Percentiles rank a stretch among this genome's conserved stretches.
Evolutionary conservation across 192 early-diverging fungal genomes (phyloP).

Genomic region (Entomortierella chlamydospora): DNA sequence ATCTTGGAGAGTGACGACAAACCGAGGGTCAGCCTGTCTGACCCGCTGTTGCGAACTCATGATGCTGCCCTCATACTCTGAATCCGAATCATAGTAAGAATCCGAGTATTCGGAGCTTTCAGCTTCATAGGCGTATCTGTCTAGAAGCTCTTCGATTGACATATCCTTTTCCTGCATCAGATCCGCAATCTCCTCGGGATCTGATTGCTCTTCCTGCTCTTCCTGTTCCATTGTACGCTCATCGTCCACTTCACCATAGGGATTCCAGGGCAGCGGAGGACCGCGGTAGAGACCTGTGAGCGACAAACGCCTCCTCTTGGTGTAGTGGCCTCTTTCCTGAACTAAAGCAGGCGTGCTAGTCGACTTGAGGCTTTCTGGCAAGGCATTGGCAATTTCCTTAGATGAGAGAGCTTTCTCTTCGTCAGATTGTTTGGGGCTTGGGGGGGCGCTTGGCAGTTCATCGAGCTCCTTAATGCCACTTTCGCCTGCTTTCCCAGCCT

Average conservation of each 20-base stretch:
- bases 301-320: slow-evolving; percentile 50
- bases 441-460: background rate
- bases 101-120: slow-evolving; percentile 51
- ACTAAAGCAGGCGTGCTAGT: slow-evolving; percentile 25
- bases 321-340: slow-evolving; percentile 40
- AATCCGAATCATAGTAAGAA: slow-evolving; percentile 47
- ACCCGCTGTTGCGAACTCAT: slow-evolving; percentile 44
- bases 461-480: slow-evolving; percentile 21
- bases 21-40: slow-evolving; percentile 32
- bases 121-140: slow-evolving; percentile 45
- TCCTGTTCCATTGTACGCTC: slow-evolving; percentile 50
- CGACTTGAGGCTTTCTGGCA: slow-evolving; percentile 43
- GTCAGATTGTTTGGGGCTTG: background rate
- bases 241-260: slow-evolving; percentile 47
- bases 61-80: slow-evolving; percentile 34
- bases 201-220: slow-evolving; percentile 18
- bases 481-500: slow-evolving; percentile 16
- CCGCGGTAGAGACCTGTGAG: slow-evolving; percentile 29
- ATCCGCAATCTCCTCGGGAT: slow-evolving; percentile 24
- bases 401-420: slow-evolving; percentile 1
- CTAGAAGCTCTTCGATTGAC: slow-evolving; percentile 58
- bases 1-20: slow-evolving; percentile 46
- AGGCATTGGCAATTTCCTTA: slow-evolving; percentile 29
- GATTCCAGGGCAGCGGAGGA: slow-evolving; percentile 42
- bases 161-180: slow-evolving; percentile 45